A percentile compares a stretch with the other conserved stretches of the same genome.
These are phyloP conservation scores for Nicotiana attenuata DNA, from an alignment of 257 asterid species.

Conservation along the genomic window DNA sequence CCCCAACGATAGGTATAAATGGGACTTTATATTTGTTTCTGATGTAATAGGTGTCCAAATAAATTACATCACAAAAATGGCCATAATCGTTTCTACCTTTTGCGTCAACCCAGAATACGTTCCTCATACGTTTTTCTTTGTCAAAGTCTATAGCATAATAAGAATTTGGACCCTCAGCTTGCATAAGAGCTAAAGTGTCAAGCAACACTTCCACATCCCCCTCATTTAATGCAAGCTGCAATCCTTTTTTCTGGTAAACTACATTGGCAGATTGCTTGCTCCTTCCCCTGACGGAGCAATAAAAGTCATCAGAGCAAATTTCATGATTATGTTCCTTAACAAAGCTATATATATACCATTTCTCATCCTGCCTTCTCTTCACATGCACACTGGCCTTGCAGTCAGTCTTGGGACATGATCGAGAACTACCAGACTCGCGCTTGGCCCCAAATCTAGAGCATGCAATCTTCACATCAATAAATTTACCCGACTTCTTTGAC, in stretches of 20 bases:
- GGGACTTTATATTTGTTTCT: slow-evolving; percentile 34
- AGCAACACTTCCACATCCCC: slow-evolving; percentile 31
- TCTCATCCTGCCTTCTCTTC: slow-evolving; percentile 40
- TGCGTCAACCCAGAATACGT: slow-evolving; percentile 38
- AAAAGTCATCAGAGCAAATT: slow-evolving; percentile 23
- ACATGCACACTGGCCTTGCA: slow-evolving; percentile 49
- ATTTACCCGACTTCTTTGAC: slow-evolving; percentile 44
- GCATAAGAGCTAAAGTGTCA: slow-evolving; percentile 32
- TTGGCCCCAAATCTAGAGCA: slow-evolving; percentile 47
- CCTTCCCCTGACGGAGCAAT: slow-evolving; percentile 29
- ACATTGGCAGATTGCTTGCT: slow-evolving; percentile 14
- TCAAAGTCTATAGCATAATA: slow-evolving; percentile 37
- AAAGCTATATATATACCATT: slow-evolving; percentile 37
- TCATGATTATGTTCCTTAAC: slow-evolving; percentile 47
- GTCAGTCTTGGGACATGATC: slow-evolving; percentile 38
- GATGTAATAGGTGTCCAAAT: slow-evolving; percentile 38
- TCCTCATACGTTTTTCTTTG: slow-evolving; percentile 27
- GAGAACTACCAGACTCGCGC: slow-evolving; percentile 26
- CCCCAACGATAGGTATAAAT: slow-evolving; percentile 42
- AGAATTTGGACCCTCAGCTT: slow-evolving; percentile 41
- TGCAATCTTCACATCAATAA: slow-evolving; percentile 48
- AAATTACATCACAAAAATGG: slow-evolving; percentile 39
- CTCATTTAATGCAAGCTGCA: slow-evolving; percentile 33
- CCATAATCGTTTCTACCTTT: slow-evolving; percentile 38
- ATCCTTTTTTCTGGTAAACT: slow-evolving; percentile 23